A percentile compares a stretch with the other conserved stretches of the same genome.
phyloP scores from a whole-genome alignment of 179 eudicot genomes.

The Corrigiola litoralis region DNA sequence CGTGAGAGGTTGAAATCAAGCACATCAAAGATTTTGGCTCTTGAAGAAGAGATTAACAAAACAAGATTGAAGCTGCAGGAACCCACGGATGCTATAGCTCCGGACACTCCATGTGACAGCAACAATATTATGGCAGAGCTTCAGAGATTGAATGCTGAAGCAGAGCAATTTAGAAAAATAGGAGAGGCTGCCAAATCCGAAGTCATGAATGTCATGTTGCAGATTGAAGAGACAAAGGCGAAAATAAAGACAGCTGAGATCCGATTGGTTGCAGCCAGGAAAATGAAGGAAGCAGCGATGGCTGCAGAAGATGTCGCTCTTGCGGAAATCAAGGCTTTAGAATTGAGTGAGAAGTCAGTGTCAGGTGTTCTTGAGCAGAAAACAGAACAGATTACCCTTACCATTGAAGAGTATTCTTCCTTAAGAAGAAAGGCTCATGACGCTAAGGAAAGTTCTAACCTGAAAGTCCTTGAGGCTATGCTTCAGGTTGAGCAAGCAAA shows the following conservation, averaged over 20 bases:
- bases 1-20: constrained; percentile 63
- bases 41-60: constrained; percentile 59
- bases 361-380: constrained; percentile 12
- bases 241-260: constrained; percentile 72
- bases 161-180: constrained; percentile 66
- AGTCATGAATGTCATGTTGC: constrained; percentile 51
- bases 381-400: constrained; percentile 47
- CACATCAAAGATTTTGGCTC: constrained; percentile 53
- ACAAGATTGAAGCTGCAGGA: constrained; percentile 42
- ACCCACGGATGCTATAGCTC: constrained; percentile 23
- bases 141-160: constrained; percentile 60
- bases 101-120: constrained; percentile 22
- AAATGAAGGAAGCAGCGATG: constrained; percentile 85
- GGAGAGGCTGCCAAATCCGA: constrained; percentile 65
- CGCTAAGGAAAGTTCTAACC: constrained; percentile 45
- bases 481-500: constrained; percentile 59
- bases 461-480: constrained; percentile 49
- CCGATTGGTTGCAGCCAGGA: constrained; percentile 70
- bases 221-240: constrained; percentile 66
- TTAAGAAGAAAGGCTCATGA: constrained; percentile 57
- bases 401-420: constrained; percentile 62
- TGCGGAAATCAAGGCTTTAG: constrained; percentile 81
- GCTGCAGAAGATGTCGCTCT: constrained; percentile 85
- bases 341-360: constrained; percentile 27
- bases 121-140: constrained; percentile 52